Evolutionary conservation across 2,329 filamentous ascomycete genomes (phyloP).

Genomic region (Colletotrichum nymphaeae): DNA sequence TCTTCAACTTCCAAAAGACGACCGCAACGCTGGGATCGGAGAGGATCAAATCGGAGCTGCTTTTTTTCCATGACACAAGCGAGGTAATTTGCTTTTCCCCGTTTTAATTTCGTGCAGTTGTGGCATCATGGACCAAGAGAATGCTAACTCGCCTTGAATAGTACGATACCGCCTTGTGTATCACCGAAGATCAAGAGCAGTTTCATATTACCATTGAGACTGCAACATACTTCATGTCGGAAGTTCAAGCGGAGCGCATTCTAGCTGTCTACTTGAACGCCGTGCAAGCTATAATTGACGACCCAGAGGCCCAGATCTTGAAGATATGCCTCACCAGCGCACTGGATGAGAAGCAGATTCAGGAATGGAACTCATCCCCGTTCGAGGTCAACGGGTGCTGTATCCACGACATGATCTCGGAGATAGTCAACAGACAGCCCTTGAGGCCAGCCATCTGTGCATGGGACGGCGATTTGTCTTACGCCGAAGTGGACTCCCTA

Average conservation of each 20-base stretch:
- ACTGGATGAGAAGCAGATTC: slow-evolving; percentile 4
- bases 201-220: slow-evolving; percentile 14
- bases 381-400: slow-evolving; percentile 26
- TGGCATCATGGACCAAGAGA: too few relatives aligned
- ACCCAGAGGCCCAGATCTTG: neutral
- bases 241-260: slow-evolving; percentile 6
- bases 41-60: neutral
- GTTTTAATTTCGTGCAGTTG: neutral
- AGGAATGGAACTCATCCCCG: neutral
- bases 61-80: slow-evolving; percentile 12
- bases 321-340: slow-evolving; percentile 7
- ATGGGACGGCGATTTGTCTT: slow-evolving; percentile 40
- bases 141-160: neutral
- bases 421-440: slow-evolving; percentile 1
- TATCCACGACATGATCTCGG: slow-evolving; percentile 20
- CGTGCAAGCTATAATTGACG: neutral
- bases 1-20: slow-evolving; percentile 23
- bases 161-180: slow-evolving; percentile 16
- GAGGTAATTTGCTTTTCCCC: neutral
- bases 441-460: slow-evolving; percentile 30
- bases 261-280: neutral
- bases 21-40: too few relatives aligned
- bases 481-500: slow-evolving; percentile 35
- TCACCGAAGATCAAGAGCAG: neutral
- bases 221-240: slow-evolving; percentile 14